Conservation (phyloP, 495 filamentous ascomycete genomes). For the Bathelium albidoporum region DNA sequence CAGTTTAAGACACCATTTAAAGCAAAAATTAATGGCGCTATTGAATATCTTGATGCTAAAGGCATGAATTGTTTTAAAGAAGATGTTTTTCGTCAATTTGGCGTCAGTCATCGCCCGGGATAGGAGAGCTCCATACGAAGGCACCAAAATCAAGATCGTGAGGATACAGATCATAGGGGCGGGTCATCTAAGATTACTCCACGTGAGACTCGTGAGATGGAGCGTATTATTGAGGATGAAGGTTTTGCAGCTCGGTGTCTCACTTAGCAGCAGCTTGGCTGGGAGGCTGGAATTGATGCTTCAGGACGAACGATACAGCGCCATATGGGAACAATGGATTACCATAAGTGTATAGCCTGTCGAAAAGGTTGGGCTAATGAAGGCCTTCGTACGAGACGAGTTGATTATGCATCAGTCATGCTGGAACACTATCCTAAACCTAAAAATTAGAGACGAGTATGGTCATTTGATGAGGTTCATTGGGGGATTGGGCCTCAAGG, state of each 20-base stretch:
- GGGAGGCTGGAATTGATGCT: neutral
- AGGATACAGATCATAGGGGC: neutral
- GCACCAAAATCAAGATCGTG: neutral
- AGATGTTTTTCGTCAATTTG: conserved; percentile 8
- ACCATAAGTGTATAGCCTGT: conserved; percentile 4
- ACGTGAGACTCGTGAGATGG: neutral
- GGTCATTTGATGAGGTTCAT: neutral
- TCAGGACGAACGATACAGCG: neutral
- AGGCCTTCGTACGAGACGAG: neutral
- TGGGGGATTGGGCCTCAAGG: neutral
- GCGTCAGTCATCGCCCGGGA: neutral
- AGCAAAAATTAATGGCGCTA: conserved; percentile 5
- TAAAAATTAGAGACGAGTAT: neutral
- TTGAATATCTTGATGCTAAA: conserved; percentile 8
- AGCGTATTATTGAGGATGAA: neutral
- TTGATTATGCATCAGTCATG: neutral
- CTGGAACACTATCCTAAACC: conserved; percentile 1
- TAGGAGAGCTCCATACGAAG: neutral
- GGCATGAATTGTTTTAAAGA: neutral
- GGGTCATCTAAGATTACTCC: neutral
- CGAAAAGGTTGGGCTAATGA: conserved; percentile 2
- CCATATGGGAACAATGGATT: conserved; percentile 1
- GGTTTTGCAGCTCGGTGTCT: neutral
- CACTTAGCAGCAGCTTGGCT: neutral
- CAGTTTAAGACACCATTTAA: neutral